Percentiles rank a stretch among this genome's conserved stretches.
phyloP scores from a whole-genome alignment of 768 basidiomycete species.

The Russula griseocarnosa region DNA sequence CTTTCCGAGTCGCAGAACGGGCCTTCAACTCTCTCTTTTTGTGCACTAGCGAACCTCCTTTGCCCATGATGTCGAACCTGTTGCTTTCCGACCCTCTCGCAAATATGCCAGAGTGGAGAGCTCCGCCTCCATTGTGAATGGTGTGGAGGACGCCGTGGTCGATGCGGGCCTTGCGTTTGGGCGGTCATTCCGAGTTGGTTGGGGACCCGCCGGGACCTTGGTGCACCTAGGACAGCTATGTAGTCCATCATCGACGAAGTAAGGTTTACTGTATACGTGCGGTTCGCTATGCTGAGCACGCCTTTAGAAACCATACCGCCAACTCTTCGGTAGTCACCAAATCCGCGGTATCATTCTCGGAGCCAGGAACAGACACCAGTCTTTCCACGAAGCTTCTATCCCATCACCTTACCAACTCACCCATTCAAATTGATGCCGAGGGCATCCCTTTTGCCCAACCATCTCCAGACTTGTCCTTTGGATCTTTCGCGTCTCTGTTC shows the following conservation, averaged over 20 bases:
- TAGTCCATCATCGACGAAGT: slow-evolving; percentile 51
- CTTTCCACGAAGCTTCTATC: slow-evolving; percentile 63
- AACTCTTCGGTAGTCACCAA: slow-evolving; percentile 58
- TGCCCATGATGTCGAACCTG: slow-evolving; percentile 64
- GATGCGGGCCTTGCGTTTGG: slow-evolving; percentile 87
- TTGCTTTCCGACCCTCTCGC: slow-evolving; percentile 65
- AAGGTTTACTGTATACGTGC: slow-evolving; percentile 31
- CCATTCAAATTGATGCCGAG: slow-evolving; percentile 65
- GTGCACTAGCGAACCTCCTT: slow-evolving; percentile 67
- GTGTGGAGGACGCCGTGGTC: slow-evolving; percentile 58
- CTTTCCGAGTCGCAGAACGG: slow-evolving; percentile 12
- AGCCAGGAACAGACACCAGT: slow-evolving; percentile 35
- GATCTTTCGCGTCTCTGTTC: slow-evolving; percentile 71
- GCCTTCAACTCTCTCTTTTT: not conserved
- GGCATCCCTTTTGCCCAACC: slow-evolving; percentile 68
- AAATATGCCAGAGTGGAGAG: slow-evolving; percentile 76
- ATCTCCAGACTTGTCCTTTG: slow-evolving; percentile 62
- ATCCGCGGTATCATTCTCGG: slow-evolving; percentile 45
- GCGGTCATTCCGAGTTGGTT: slow-evolving; percentile 83
- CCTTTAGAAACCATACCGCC: slow-evolving; percentile 48
- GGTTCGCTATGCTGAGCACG: slow-evolving; percentile 1
- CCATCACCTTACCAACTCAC: slow-evolving; percentile 70
- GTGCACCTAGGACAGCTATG: slow-evolving; percentile 76
- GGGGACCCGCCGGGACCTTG: slow-evolving; percentile 78
- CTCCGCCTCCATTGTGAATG: slow-evolving; percentile 59